phyloP scores from a whole-genome alignment of 805 yeast genomes.

The Candida takata region DNA sequence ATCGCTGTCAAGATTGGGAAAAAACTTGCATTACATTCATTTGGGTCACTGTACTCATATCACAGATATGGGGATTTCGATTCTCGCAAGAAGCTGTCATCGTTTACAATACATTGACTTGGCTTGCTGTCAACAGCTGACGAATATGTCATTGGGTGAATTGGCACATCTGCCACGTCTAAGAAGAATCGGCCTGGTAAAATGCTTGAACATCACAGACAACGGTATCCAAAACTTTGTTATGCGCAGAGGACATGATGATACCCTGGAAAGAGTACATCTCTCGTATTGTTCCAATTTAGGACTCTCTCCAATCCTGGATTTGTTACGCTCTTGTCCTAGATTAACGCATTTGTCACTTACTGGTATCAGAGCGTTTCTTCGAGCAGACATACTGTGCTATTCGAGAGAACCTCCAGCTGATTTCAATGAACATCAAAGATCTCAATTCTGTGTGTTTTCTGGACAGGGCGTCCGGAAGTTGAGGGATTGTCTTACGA shows the following conservation, averaged over 20 bases:
- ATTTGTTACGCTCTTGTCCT: conserved; percentile 73
- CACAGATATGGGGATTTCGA: conserved; percentile 81
- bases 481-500: conserved; percentile 62
- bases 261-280: conserved; percentile 87
- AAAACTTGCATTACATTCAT: conserved; percentile 81
- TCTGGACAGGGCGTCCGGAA: conserved; percentile 82
- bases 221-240: conserved; percentile 68
- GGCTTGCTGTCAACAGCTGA: conserved; percentile 87
- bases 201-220: conserved; percentile 83
- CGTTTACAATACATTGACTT: conserved; percentile 88
- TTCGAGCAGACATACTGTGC: conserved; percentile 75
- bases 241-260: conserved; percentile 62
- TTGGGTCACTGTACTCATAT: conserved; percentile 89
- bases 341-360: conserved; percentile 82
- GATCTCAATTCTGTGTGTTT: conserved; percentile 83
- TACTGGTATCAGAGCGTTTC: conserved; percentile 88
- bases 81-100: conserved; percentile 69
- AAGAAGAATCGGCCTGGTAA: conserved; percentile 88
- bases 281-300: conserved; percentile 83
- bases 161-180: conserved; percentile 71
- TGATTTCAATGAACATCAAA: conserved; percentile 84
- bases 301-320: conserved; percentile 69
- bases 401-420: conserved; percentile 91
- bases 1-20: conserved; percentile 66
- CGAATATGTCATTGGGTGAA: conserved; percentile 74